Base-by-base conservation (phyloP, 257 asterid species). In the Solanum chilense region DNA sequence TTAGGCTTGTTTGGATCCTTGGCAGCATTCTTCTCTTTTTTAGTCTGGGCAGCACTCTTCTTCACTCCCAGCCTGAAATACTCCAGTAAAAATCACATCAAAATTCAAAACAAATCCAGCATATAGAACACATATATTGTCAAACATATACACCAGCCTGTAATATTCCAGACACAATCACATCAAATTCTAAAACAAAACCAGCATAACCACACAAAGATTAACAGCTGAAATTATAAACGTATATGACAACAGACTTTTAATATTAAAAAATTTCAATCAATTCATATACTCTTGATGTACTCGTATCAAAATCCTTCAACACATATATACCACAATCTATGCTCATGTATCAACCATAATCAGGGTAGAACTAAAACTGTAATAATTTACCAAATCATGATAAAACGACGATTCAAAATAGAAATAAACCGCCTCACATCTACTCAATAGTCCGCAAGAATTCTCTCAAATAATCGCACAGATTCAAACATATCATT, bases 1-100 rank as follows among this genome's bases (percentile, higher is more conserved):
- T 94, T 96, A 1, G 98, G 98, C 92, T 94, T 94, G 92, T 96
- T 96, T 7, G 98, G 98, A 74, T 96, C 98, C 93, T 96, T 94
- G 1, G 96, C 87, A 86, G 41, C 66, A 49, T 81, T 42, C 80
- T 84, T 92, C 86, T 20, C 94, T 71, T 60, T 84, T 16, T 94
- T 94, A 3, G 91, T 90, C 18, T 87, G 91, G 3, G 88, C 88
- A 2, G 93, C 92, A 0, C 90, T 92, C 89, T 90, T 94, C 91
- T 95, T 96, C 91, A 92, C 98, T 39, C 98, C 45, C 2, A 91
- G 91, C 89, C 93, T 91, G 69, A 31, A 42, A 44, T 12, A 14
- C 52, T 21, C 58, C 71, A 3, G 64, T 8, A 37, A 12, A 31
- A 29, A 42, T 29, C 7, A 2, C 35, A 33, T 70, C 4, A 29